phyloP scores from a whole-genome alignment of 1,284 basidiomycete genomes.

The Fomitopsis betulina region DNA sequence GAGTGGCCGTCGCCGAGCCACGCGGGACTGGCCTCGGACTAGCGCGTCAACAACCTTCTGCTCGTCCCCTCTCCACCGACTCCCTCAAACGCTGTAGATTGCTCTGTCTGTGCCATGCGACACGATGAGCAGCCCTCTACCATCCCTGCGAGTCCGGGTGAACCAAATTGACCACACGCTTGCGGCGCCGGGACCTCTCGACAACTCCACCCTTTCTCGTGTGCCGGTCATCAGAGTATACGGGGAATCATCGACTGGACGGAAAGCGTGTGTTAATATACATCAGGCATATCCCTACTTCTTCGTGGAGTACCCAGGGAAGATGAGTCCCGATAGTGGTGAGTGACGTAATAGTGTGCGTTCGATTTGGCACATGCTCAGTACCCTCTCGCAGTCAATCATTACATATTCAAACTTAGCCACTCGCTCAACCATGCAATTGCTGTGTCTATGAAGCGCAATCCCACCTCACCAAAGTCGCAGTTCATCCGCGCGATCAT shows the following conservation, averaged over 20 bases:
- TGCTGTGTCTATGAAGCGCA: slow-evolving; percentile 64
- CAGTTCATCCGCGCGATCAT: slow-evolving; percentile 70
- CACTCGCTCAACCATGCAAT: slow-evolving; percentile 77
- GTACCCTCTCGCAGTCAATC: slow-evolving; percentile 46
- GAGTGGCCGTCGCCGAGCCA: too few species aligned
- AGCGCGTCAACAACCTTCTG: not conserved
- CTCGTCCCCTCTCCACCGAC: not conserved
- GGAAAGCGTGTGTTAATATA: slow-evolving; percentile 84
- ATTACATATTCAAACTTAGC: slow-evolving; percentile 62
- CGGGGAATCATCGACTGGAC: slow-evolving; percentile 75
- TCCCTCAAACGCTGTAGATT: not conserved
- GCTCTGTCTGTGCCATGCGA: slow-evolving; percentile 2
- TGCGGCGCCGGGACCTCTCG: slow-evolving; percentile 50
- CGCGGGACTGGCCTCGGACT: not conserved
- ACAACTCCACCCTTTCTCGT: slow-evolving; percentile 55
- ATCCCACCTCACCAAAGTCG: slow-evolving; percentile 50
- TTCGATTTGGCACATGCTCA: not conserved
- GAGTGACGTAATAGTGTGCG: slow-evolving; percentile 14
- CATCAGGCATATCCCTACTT: slow-evolving; percentile 88
- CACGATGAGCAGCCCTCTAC: slow-evolving; percentile 20
- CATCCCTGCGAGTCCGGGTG: slow-evolving; percentile 49
- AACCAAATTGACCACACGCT: slow-evolving; percentile 67
- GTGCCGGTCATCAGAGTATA: slow-evolving; percentile 87
- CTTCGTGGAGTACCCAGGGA: slow-evolving; percentile 65
- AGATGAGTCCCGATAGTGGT: slow-evolving; percentile 48